Evolutionary conservation across 2,329 filamentous ascomycete genomes (phyloP).

Genomic region (Fusarium cicatricum): DNA sequence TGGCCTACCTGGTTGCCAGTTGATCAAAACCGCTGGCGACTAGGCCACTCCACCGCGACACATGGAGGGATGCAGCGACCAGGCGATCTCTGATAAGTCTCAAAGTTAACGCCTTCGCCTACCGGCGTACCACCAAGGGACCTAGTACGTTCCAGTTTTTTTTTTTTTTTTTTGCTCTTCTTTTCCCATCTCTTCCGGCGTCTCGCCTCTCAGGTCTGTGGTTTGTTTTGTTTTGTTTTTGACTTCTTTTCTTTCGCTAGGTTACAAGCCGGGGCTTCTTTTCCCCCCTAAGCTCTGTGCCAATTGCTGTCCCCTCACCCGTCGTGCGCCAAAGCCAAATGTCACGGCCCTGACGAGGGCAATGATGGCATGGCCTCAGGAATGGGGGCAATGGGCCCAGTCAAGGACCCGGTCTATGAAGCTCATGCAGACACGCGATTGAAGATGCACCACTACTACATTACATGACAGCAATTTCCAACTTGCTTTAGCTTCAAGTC

Average conservation of each 20-base stretch:
- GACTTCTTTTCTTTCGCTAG: slow-evolving; percentile 6
- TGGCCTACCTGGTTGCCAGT: slow-evolving; percentile 89
- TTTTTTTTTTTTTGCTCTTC: slow-evolving; percentile 19
- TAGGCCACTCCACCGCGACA: slow-evolving; percentile 67
- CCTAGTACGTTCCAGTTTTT: slow-evolving; percentile 36
- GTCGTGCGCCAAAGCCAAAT: slow-evolving; percentile 10
- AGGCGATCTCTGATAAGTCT: slow-evolving; percentile 55
- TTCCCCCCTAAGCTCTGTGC: slow-evolving; percentile 20
- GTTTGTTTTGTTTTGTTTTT: slow-evolving; percentile 9
- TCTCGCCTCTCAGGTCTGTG: slow-evolving; percentile 21
- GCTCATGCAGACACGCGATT: slow-evolving; percentile 41
- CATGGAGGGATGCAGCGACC: slow-evolving; percentile 54
- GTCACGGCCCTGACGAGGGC: slow-evolving; percentile 20
- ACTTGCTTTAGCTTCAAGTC: slow-evolving; percentile 35
- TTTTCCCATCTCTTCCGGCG: slow-evolving; percentile 16
- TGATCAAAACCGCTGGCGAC: slow-evolving; percentile 70
- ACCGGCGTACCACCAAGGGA: slow-evolving; percentile 40
- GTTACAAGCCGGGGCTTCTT: slow-evolving; percentile 4
- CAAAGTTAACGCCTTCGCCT: slow-evolving; percentile 44
- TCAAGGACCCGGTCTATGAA: slow-evolving; percentile 32
- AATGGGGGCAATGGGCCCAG: slow-evolving; percentile 32
- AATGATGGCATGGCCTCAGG: slow-evolving; percentile 30
- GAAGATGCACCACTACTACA: slow-evolving; percentile 36
- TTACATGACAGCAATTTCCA: slow-evolving; percentile 38
- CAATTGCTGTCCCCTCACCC: slow-evolving; percentile 7